A percentile compares a stretch with the other conserved stretches of the same genome.
phyloP scores from a whole-genome alignment of 2,329 filamentous ascomycete genomes.

The Chrysosphaeria jannelii region DNA sequence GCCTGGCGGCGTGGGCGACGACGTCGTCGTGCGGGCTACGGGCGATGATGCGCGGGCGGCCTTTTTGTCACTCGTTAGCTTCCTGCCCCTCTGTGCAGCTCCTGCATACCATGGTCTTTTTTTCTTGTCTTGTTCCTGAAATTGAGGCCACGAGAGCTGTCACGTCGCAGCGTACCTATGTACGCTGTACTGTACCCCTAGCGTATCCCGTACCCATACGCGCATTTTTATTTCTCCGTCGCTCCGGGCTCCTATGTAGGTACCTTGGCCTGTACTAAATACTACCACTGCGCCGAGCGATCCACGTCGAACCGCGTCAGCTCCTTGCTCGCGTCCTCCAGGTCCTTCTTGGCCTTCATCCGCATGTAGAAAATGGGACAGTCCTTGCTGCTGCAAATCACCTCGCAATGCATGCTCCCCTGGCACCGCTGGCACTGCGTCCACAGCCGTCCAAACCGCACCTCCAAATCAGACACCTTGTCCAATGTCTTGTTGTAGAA shows the following conservation, averaged over 20 bases:
- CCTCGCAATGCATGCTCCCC: conserved; percentile 91
- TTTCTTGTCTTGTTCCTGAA: no score
- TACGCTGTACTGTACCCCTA: no score
- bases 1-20: conserved; percentile 65
- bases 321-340: conserved; percentile 83
- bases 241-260: no score
- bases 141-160: no score
- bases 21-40: conserved; percentile 40
- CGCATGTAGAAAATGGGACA: conserved; percentile 99
- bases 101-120: no score
- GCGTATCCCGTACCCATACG: no score
- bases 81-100: no score
- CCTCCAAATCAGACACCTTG: conserved; percentile 74
- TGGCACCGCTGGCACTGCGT: conserved; percentile 96
- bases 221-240: no score
- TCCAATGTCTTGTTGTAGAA: conserved; percentile 75
- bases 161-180: no score
- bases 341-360: conserved; percentile 99
- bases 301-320: conserved; percentile 71
- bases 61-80: no score
- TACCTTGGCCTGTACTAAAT: not conserved
- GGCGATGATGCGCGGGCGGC: conserved; percentile 25
- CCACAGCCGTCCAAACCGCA: conserved; percentile 78
- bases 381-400: conserved; percentile 87
- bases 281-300: conserved; percentile 30